Evolutionary conservation across 345 rosid genomes (phyloP), one percentile per base, ranked within the genome.

Genomic region (Aquilaria yunnanensis): DNA sequence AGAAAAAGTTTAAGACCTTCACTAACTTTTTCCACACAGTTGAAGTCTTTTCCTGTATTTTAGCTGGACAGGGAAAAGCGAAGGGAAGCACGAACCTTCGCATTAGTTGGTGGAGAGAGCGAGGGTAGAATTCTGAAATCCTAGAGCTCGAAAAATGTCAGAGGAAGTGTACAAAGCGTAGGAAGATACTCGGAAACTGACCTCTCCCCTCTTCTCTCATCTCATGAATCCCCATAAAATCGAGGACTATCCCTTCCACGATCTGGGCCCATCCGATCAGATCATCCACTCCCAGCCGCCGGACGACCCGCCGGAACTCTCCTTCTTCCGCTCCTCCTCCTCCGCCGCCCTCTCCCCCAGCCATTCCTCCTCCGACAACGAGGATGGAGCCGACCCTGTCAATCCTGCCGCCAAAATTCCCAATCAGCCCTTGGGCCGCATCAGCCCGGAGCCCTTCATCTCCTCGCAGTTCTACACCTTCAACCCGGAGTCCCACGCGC

Each of bases 401-500:
- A 51, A 49, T 57, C 47, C 34, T 50, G 32, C 70, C 54, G 37
- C 47, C 70, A 73, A 77, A 62, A 59, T 70, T 51, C 60, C 82
- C 12, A 48, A 49, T 47, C 81, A 54, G 51, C 59, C 69, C 61
- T 70, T 66, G 14, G 65, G 78, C 57, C 77, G 53, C 72, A 78
- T 94, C 71, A 81, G 73, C 75, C 97, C 93, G 0, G 97, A 94
- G 32, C 87, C 96, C 5, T 88, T 88, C 62, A 82, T 94, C 48
- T 94, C 99, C 16, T 67, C 96, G 12, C 99, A 94, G 73, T 94
- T 94, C 83, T 94, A 94, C 81, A 94, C 96, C 47, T 94, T 94
- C 83, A 94, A 90, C 76, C 82, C 93, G 31, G 89, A 87, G 9
- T 94, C 99, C 10, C 99, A 94, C 78, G 73, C 89, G 59, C 92